Evolutionary conservation across 768 basidiomycete genomes (phyloP), one percentile per base, ranked within the genome.

Genomic region (Tulasnella sp.): DNA sequence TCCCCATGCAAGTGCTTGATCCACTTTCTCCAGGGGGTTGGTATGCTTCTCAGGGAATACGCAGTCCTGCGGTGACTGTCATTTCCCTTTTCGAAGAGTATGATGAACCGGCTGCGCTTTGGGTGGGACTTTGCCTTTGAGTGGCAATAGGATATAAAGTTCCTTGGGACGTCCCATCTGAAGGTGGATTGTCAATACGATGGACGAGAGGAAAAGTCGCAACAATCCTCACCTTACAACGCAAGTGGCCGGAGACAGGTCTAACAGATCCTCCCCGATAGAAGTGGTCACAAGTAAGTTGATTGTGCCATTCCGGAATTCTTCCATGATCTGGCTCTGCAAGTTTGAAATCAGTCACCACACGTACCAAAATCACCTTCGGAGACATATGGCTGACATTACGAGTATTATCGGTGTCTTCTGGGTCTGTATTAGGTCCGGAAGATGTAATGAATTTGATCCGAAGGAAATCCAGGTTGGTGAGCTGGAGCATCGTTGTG

Each of bases 281-380:
- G 90, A 90, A 1, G 91, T 92, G 41, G 89, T 86, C 44, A 95
- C 86, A 44, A 94, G 85, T 14, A 94, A 86, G 83, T 95, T 95
- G 82, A 87, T 88, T 14, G 87, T 88, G 4, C 93, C 93, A 40
- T 84, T 83, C 37, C 86, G 84, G 80, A 94, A 93, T 72, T 86
- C 86, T 31, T 86, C 87, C 64, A 89, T 87, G 37, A 90, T 85
- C 9, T 90, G 88, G 83, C 87, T 86, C 90, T 92, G 81, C 16
- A 78, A 3, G 22, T 78, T 31, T 41, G 75, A 58, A 31, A 34
- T 3, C 64, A 34, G 80, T 46, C 78, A 80, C 75, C 24, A 22
- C 6, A 40, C 41, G 6, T 37, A 41, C 22, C 41, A n/a, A 4
- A 37, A 40, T 28, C 9, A 14, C 20, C 34, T 1, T 48, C 20